Conservation (phyloP, 305 asterid species). For the Solanum hybrid region DNA sequence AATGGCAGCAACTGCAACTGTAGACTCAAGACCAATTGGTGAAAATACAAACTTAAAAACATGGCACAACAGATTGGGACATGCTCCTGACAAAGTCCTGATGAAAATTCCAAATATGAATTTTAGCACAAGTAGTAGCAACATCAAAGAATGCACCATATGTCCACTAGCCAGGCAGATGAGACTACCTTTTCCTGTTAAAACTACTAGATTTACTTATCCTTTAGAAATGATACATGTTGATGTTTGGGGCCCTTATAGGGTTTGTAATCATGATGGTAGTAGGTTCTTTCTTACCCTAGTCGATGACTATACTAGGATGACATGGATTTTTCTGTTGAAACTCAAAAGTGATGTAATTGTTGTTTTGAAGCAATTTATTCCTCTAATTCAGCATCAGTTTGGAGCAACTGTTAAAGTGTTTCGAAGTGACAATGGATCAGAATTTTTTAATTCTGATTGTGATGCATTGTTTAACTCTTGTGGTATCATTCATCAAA, state of each 20-base stretch:
- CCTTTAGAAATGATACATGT: not conserved
- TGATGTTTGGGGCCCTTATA: not conserved
- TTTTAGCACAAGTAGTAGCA: not conserved
- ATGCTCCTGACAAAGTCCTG: not conserved
- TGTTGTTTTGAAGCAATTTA: not conserved
- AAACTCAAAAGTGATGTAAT: not conserved
- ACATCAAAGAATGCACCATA: not conserved
- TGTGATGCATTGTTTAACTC: not conserved
- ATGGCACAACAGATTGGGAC: not conserved
- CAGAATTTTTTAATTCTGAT: not conserved
- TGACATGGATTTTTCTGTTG: not conserved
- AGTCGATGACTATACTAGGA: not conserved
- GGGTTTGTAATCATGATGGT: not conserved
- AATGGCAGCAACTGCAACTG: not conserved
- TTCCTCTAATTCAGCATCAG: not conserved
- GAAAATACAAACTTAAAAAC: not conserved
- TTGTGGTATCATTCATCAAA: not conserved
- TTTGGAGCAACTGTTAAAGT: not conserved
- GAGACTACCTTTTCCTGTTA: not conserved
- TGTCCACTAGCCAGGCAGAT: not conserved
- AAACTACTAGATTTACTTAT: not conserved
- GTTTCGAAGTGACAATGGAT: not conserved
- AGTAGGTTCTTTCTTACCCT: not conserved
- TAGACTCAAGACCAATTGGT: not conserved
- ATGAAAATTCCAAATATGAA: not conserved